Evolutionary conservation across 1,139 yeast species (phyloP).

Genomic region (Protomyces macrosporus): DNA sequence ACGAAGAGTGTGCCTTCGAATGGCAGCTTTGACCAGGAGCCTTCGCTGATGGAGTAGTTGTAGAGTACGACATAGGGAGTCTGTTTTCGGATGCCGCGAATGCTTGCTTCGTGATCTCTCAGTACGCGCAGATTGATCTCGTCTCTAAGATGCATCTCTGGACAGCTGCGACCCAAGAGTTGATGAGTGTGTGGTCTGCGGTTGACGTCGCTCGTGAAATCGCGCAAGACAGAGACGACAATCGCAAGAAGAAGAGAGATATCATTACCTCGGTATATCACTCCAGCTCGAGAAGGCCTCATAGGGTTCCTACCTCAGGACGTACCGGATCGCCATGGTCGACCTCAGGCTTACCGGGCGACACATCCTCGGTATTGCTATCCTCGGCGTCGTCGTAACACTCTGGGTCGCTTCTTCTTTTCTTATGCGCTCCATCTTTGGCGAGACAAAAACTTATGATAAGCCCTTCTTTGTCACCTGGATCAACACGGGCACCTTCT

Average conservation of each 20-base stretch:
- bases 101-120: constrained; percentile 8
- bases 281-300: too few relatives aligned
- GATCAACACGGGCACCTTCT: constrained; percentile 78
- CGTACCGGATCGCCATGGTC: background rate
- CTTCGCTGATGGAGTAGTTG: constrained; percentile 9
- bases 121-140: constrained; percentile 25
- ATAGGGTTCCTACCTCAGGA: too few relatives aligned
- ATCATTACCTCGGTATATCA: too few relatives aligned
- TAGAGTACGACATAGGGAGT: constrained; percentile 23
- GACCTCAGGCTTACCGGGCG: constrained; percentile 10
- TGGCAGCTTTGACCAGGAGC: constrained; percentile 16
- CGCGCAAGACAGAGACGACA: background rate
- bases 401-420: constrained; percentile 34
- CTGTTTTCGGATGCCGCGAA: constrained; percentile 6
- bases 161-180: background rate
- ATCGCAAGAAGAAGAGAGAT: too few relatives aligned
- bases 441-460: constrained; percentile 49
- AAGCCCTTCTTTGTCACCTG: constrained; percentile 95
- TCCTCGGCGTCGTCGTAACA: constrained; percentile 32
- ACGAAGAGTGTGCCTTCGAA: constrained; percentile 21
- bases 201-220: background rate
- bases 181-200: too few relatives aligned
- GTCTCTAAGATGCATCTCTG: constrained; percentile 6
- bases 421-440: constrained; percentile 30
- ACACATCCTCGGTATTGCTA: constrained; percentile 31